Evolutionary conservation across 2,329 filamentous ascomycete species (phyloP), one percentile per base, ranked within the genome.

Genomic region (Pseudopyrenochaeta lycopersici): DNA sequence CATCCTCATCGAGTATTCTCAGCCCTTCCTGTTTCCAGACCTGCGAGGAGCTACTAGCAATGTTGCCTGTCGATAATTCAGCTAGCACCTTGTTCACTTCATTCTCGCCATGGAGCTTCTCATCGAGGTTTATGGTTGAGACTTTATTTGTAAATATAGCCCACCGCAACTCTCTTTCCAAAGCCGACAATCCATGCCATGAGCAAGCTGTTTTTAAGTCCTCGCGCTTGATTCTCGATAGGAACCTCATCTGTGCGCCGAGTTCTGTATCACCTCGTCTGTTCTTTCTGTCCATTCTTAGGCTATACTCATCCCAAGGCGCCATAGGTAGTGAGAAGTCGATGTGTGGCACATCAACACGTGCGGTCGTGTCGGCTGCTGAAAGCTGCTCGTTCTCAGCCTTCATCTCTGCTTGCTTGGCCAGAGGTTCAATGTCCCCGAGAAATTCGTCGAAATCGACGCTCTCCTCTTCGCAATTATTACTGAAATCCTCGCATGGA

Each of bases 1-100:
- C 74, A 4, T 73, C 66, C 5, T 77, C 70, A 15, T 78, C 74
- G 2, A 85, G 64, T 14, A 84, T 72, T 15, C 76, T 74, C n/a
- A 85, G 62, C 0, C 80, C 79, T 2, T 78, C 73, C 1, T 72
- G 75, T 60, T 84, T 84, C 78, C 81, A 84, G 2, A 78, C 72
- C 20, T 81, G 63, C 3, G 65, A 64, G 4, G 75, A 72, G 29
- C 79, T 78, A 27, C 78, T 75, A 2, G 79, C 66, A 3, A 76
- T 65, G 6, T 73, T 70, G 0, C 67, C 60, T 4, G 70, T 45
- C 2, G 56, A 63, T 1, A 80, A 32, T 17, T 73, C 71, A 7
- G 56, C 57, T 7, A 83, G 62, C 29, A 76, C 68, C 29, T 75
- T 63, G 21, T 60, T 66, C 4, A 78, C 49, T 0, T 73, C 70